phyloP scores from a whole-genome alignment of 768 basidiomycete species.

The Lentinus brumalis region DNA sequence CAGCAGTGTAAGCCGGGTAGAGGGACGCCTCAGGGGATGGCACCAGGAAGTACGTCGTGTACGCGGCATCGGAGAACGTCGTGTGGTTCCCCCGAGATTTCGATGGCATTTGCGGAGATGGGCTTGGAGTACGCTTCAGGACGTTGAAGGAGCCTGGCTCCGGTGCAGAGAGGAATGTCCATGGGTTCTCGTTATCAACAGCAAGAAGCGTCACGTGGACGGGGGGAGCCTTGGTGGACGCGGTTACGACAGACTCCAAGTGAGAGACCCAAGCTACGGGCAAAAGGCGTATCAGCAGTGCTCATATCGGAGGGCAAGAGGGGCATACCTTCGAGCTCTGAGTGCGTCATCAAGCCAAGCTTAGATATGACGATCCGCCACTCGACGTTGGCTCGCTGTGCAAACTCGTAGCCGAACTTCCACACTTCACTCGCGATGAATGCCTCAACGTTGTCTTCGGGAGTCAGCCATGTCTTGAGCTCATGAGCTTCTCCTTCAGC shows the following conservation, averaged over 20 bases:
- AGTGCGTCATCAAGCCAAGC: constrained; percentile 57
- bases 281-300: not conserved
- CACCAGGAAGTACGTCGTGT: constrained; percentile 50
- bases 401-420: constrained; percentile 66
- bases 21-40: constrained; percentile 25
- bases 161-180: constrained; percentile 52
- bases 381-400: constrained; percentile 68
- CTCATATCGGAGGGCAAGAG: constrained; percentile 7
- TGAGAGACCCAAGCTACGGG: constrained; percentile 66
- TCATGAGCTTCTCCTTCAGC: constrained; percentile 78
- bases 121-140: not conserved
- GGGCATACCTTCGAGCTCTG: constrained; percentile 67
- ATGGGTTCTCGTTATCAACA: constrained; percentile 59
- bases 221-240: constrained; percentile 45
- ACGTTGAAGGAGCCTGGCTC: not conserved
- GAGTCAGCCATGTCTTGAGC: constrained; percentile 64
- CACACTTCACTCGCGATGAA: constrained; percentile 65
- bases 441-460: constrained; percentile 42
- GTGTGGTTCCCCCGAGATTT: constrained; percentile 6
- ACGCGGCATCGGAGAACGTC: constrained; percentile 17
- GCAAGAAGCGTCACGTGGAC: constrained; percentile 63
- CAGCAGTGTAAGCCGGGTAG: constrained; percentile 9
- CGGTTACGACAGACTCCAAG: constrained; percentile 43
- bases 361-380: constrained; percentile 80
- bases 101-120: not conserved